These are phyloP conservation scores for Lactarius vividus DNA, from an alignment of 768 basidiomycete genomes.

Conservation along the genomic window DNA sequence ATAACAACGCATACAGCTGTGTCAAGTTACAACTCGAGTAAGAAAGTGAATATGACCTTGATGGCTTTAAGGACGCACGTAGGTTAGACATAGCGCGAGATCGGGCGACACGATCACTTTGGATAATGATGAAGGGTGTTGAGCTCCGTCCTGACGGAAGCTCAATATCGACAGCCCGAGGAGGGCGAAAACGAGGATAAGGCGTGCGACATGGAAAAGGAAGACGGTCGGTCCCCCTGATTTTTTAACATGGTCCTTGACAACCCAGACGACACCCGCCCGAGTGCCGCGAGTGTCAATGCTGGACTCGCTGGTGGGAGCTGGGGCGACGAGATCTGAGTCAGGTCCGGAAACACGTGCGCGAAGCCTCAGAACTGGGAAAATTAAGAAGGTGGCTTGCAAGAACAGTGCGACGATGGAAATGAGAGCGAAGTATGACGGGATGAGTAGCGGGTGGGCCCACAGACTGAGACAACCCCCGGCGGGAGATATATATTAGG, in stretches of 20 bases:
- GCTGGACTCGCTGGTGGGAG: not conserved
- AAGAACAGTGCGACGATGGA: slow-evolving; percentile 10
- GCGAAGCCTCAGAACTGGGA: not conserved
- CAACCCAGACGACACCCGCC: slow-evolving; percentile 16
- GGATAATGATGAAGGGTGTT: slow-evolving; percentile 1
- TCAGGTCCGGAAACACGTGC: too few relatives aligned
- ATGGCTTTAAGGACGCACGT: slow-evolving; percentile 31
- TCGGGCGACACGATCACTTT: slow-evolving; percentile 14
- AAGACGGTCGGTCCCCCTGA: slow-evolving; percentile 51
- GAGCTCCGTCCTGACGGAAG: slow-evolving; percentile 36
- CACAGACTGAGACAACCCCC: slow-evolving; percentile 5
- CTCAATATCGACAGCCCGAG: slow-evolving; percentile 49
- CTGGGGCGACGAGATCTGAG: not conserved
- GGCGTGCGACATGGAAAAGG: slow-evolving; percentile 44
- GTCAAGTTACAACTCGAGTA: not conserved
- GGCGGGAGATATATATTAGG: not conserved
- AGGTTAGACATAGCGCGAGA: slow-evolving; percentile 32
- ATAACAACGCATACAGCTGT: slow-evolving; percentile 29
- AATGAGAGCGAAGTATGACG: slow-evolving; percentile 11
- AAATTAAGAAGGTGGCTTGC: not conserved
- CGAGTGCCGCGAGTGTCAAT: not conserved
- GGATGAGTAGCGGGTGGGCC: slow-evolving; percentile 21
- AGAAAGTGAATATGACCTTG: not conserved
- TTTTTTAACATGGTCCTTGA: slow-evolving; percentile 37
- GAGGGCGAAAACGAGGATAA: slow-evolving; percentile 45